Evolutionary conservation across 2,329 filamentous ascomycete genomes (phyloP).

Genomic region (Alternaria metachromatica): DNA sequence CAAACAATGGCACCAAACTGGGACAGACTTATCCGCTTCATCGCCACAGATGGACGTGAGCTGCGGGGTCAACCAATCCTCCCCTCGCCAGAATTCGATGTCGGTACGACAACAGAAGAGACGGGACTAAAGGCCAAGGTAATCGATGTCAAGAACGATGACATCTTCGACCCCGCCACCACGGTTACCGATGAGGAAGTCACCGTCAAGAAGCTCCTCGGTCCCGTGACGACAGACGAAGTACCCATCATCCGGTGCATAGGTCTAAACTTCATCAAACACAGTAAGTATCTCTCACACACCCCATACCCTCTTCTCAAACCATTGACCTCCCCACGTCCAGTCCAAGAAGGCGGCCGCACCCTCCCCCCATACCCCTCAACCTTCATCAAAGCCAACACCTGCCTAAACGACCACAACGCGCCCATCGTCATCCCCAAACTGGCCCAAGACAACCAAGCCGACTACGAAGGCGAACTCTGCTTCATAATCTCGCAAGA

Average conservation of each 20-base stretch:
- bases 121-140: constrained; percentile 61
- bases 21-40: constrained; percentile 63
- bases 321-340: background rate
- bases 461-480: constrained; percentile 51
- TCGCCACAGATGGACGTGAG: constrained; percentile 58
- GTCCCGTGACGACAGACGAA: constrained; percentile 58
- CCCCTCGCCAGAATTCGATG: constrained; percentile 54
- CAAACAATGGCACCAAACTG: constrained; percentile 46
- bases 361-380: constrained; percentile 58
- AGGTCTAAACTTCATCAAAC: constrained; percentile 66
- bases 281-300: constrained; percentile 47
- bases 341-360: constrained; percentile 60
- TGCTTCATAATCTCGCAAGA: constrained; percentile 61
- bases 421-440: constrained; percentile 57
- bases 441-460: constrained; percentile 56
- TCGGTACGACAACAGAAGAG: constrained; percentile 56
- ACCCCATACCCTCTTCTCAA: too few relatives aligned
- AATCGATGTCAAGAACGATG: constrained; percentile 54
- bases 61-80: constrained; percentile 62
- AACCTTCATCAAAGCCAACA: constrained; percentile 59
- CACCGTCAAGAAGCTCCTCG: constrained; percentile 61
- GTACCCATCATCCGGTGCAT: constrained; percentile 65
- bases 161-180: constrained; percentile 59
- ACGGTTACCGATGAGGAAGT: constrained; percentile 62
- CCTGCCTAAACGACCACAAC: constrained; percentile 50